Percentiles rank a stretch among this genome's conserved stretches.
Conservation (phyloP, 768 basidiomycete genomes). For the Psilocybe sp. region DNA sequence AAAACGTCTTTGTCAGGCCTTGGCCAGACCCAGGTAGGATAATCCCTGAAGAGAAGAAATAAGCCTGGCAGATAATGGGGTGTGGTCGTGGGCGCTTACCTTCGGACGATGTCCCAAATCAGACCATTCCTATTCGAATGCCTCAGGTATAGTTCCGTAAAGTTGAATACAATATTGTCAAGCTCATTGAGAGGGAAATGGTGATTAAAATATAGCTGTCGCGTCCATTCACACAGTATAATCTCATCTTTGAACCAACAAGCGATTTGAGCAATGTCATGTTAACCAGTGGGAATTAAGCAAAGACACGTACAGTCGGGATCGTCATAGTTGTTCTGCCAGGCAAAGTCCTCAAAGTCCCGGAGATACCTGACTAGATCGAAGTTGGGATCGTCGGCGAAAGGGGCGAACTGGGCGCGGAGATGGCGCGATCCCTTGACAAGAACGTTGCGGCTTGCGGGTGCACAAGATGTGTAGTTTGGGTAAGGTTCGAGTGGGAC, state of each 20-base stretch:
- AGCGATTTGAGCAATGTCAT: too few species aligned
- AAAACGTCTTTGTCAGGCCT: too few species aligned
- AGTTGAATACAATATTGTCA: slow-evolving; percentile 15
- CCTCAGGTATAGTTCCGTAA: too few species aligned
- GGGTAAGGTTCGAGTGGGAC: slow-evolving; percentile 14
- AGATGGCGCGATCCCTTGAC: slow-evolving; percentile 1
- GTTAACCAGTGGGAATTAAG: too few species aligned
- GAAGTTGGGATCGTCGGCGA: slow-evolving; percentile 45
- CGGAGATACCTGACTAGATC: slow-evolving; percentile 22
- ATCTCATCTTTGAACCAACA: slow-evolving; percentile 54
- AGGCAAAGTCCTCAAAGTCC: slow-evolving; percentile 23
- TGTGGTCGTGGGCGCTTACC: slow-evolving; percentile 25
- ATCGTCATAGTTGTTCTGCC: slow-evolving; percentile 39
- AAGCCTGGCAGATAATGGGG: not conserved
- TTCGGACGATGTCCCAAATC: slow-evolving; percentile 39
- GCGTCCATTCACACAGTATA: slow-evolving; percentile 43
- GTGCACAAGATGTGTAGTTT: slow-evolving; percentile 46
- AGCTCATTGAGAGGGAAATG: slow-evolving; percentile 32
- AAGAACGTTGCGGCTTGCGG: slow-evolving; percentile 30
- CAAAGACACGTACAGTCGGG: slow-evolving; percentile 43
- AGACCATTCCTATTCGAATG: slow-evolving; percentile 29
- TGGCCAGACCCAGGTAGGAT: too few species aligned
- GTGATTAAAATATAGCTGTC: slow-evolving; percentile 31
- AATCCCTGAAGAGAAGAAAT: too few species aligned
- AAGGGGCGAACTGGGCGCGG: slow-evolving; percentile 36